Evolutionary conservation across 163 green algal species (phyloP).

Genomic region (Chloromonas sp.): DNA sequence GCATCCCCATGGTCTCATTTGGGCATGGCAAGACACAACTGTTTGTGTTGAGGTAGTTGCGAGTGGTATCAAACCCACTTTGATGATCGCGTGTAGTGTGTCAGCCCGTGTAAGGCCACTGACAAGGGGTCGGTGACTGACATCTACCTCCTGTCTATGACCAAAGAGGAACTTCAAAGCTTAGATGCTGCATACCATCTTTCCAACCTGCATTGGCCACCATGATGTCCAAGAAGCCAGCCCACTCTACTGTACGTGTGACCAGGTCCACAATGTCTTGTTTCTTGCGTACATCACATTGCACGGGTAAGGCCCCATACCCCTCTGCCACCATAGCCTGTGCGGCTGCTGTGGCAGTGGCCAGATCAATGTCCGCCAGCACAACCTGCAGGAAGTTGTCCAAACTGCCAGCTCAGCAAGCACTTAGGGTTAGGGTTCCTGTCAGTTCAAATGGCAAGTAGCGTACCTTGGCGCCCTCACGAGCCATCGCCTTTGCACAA

Average conservation of each 20-base stretch:
- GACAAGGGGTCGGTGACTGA: not conserved
- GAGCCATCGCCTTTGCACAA: conserved; percentile 27
- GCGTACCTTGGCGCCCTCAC: conserved; percentile 22
- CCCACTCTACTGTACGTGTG: not conserved
- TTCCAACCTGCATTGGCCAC: conserved; percentile 53
- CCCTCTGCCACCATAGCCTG: conserved; percentile 19
- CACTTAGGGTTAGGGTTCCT: not conserved
- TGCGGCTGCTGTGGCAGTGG: conserved; percentile 17
- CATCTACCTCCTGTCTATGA: not conserved
- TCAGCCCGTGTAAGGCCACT: not conserved
- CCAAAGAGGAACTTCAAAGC: not conserved
- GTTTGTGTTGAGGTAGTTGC: not conserved
- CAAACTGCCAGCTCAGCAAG: not conserved
- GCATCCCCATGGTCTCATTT: too few relatives aligned
- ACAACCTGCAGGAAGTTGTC: conserved; percentile 16
- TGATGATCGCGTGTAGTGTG: too few relatives aligned
- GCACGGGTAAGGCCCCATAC: conserved; percentile 8
- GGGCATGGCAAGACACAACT: too few relatives aligned
- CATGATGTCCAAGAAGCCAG: conserved; percentile 41
- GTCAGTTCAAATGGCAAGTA: not conserved
- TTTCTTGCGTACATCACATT: conserved; percentile 43
- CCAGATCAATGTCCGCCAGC: conserved; percentile 51
- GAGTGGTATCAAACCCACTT: too few relatives aligned
- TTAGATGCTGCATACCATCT: too few relatives aligned
- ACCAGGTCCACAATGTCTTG: not conserved